These are phyloP conservation scores for Podaxis sp. DNA, from an alignment of 768 basidiomycete species.

Conservation along the genomic window DNA sequence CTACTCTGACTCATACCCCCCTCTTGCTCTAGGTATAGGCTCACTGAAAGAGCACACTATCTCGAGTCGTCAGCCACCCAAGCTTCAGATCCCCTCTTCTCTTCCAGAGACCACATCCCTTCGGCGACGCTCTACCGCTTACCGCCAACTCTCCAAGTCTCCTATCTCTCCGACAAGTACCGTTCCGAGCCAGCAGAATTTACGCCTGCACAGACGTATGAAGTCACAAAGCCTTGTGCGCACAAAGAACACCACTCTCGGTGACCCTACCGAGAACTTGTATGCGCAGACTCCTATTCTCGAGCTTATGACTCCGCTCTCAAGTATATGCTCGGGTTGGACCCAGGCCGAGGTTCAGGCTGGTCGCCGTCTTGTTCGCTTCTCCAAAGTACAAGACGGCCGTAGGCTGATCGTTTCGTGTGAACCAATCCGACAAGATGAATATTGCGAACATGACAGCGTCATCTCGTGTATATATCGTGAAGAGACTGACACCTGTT, in stretches of 20 bases:
- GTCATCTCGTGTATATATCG: conserved; percentile 96
- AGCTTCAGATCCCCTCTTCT: conserved; percentile 30
- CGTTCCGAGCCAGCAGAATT: conserved; percentile 33
- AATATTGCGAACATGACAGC: conserved; percentile 71
- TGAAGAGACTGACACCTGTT: conserved; percentile 73
- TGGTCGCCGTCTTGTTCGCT: conserved; percentile 85
- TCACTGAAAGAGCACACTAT: conserved; percentile 18
- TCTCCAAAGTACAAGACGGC: conserved; percentile 77
- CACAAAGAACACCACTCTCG: conserved; percentile 33
- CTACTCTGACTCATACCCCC: background rate
- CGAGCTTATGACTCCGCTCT: conserved; percentile 58
- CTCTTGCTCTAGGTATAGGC: conserved; percentile 16
- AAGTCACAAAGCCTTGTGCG: conserved; percentile 45
- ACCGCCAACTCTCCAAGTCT: conserved; percentile 31
- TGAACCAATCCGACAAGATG: conserved; percentile 68
- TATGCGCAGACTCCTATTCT: conserved; percentile 57
- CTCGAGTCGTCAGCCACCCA: conserved; percentile 26
- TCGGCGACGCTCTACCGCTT: conserved; percentile 36
- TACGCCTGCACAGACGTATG: conserved; percentile 41
- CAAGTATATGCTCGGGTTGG: conserved; percentile 58
- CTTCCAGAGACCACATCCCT: conserved; percentile 28
- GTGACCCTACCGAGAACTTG: conserved; percentile 39
- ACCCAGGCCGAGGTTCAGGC: conserved; percentile 60
- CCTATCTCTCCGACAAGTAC: conserved; percentile 41
- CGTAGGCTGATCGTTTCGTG: conserved; percentile 77